These are phyloP conservation scores for Monosporascus sp. DNA, from an alignment of 2,329 filamentous ascomycete genomes.

Conservation along the genomic window DNA sequence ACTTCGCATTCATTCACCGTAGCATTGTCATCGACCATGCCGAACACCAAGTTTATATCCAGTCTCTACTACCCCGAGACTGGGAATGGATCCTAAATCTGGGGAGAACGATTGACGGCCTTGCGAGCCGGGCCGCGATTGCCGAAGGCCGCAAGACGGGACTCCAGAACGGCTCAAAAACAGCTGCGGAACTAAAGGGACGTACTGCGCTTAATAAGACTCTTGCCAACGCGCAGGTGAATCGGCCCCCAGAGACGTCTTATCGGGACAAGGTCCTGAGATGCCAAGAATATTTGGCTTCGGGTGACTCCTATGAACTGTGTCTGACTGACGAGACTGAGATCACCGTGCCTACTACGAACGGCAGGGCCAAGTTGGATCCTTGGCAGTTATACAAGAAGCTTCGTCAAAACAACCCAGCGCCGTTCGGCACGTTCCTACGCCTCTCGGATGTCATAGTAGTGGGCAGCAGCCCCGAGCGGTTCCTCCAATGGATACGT, in stretches of 20 bases:
- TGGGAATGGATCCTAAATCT: conserved; percentile 21
- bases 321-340: conserved; percentile 30
- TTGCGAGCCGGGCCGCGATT: neutral
- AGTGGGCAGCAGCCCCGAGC: conserved; percentile 62
- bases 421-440: conserved; percentile 54
- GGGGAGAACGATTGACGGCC: neutral
- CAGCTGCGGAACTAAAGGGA: neutral
- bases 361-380: neutral
- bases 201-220: neutral
- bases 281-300: conserved; percentile 29
- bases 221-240: neutral
- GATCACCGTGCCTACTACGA: conserved; percentile 7
- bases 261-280: conserved; percentile 29
- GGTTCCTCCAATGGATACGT: conserved; percentile 61
- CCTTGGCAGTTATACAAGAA: conserved; percentile 25
- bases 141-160: neutral
- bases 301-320: conserved; percentile 35
- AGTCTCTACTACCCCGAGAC: conserved; percentile 44
- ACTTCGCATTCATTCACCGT: conserved; percentile 56
- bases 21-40: conserved; percentile 61
- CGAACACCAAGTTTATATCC: conserved; percentile 49
- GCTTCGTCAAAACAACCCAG: conserved; percentile 22
- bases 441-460: conserved; percentile 49
- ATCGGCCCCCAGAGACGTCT: conserved; percentile 5
- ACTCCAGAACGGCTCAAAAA: neutral